These are phyloP conservation scores for Moniliella sp. DNA, from an alignment of 1,284 basidiomycete species.

Conservation along the genomic window DNA sequence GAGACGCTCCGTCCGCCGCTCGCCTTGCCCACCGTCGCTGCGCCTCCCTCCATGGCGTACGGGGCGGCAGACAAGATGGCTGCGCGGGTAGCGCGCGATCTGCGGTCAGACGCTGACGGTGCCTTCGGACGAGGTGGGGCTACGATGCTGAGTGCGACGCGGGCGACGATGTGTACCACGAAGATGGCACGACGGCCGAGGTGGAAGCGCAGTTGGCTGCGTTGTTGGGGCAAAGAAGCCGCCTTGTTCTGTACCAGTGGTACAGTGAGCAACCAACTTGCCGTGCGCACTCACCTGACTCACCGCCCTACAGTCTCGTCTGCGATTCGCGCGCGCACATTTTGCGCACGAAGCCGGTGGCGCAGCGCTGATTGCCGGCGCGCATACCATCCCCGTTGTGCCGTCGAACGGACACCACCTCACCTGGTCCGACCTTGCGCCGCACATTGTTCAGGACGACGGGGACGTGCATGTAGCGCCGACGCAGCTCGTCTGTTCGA, in stretches of 20 bases:
- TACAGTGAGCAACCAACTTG: constrained; percentile 72
- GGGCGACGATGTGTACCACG: no score
- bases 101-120: no score
- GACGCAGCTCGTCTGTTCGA: constrained; percentile 56
- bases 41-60: no score
- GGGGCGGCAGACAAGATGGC: no score
- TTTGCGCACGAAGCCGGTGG: constrained; percentile 57
- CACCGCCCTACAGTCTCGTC: constrained; percentile 52
- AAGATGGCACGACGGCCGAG: constrained; percentile 18
- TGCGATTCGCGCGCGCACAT: constrained; percentile 28
- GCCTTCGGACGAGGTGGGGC: no score
- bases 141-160: no score
- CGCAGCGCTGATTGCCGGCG: constrained; percentile 69
- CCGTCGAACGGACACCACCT: constrained; percentile 65
- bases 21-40: no score
- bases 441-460: constrained; percentile 38
- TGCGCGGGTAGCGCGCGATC: no score
- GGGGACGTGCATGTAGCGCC: constrained; percentile 41
- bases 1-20: no score
- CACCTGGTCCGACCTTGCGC: constrained; percentile 51
- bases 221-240: constrained; percentile 71
- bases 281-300: constrained; percentile 66
- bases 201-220: constrained; percentile 35
- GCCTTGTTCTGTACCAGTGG: constrained; percentile 65
- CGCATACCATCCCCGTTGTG: constrained; percentile 47